These are phyloP conservation scores for Wickerhamomyces tratensis DNA, from an alignment of 805 yeast genomes.

Conservation along the genomic window DNA sequence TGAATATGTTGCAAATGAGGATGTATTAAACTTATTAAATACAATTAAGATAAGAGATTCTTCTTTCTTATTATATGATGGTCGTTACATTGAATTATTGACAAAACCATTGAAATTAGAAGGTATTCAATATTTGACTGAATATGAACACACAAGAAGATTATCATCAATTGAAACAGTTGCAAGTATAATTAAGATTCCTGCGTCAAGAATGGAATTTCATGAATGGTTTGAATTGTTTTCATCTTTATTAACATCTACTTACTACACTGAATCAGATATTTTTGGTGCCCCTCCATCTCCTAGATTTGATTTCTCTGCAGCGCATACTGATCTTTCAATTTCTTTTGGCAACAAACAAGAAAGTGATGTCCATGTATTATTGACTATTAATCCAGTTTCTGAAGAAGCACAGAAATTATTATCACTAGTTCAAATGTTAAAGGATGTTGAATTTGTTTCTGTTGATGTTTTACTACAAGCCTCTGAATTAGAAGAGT, in stretches of 20 bases:
- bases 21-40: constrained; percentile 16
- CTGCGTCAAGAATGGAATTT: constrained; percentile 8
- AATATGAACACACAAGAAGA: constrained; percentile 39
- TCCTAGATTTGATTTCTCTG: constrained; percentile 36
- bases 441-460: constrained; percentile 38
- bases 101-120: constrained; percentile 13
- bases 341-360: constrained; percentile 16
- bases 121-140: constrained; percentile 29
- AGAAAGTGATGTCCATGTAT: constrained; percentile 39
- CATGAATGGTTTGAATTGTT: constrained; percentile 39
- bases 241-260: constrained; percentile 31
- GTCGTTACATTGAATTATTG: constrained; percentile 36
- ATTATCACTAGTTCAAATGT: constrained; percentile 34
- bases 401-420: constrained; percentile 59
- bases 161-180: constrained; percentile 22
- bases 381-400: constrained; percentile 62
- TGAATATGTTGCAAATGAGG: constrained; percentile 2
- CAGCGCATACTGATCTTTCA: constrained; percentile 14
- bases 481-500: constrained; percentile 37
- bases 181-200: constrained; percentile 12
- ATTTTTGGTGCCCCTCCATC: constrained; percentile 26
- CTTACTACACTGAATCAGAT: constrained; percentile 26
- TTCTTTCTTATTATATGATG: constrained; percentile 37
- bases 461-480: constrained; percentile 44
- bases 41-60: constrained; percentile 24